Conservation (phyloP, 2,329 filamentous ascomycete species). For the Pleomassaria siparia region DNA sequence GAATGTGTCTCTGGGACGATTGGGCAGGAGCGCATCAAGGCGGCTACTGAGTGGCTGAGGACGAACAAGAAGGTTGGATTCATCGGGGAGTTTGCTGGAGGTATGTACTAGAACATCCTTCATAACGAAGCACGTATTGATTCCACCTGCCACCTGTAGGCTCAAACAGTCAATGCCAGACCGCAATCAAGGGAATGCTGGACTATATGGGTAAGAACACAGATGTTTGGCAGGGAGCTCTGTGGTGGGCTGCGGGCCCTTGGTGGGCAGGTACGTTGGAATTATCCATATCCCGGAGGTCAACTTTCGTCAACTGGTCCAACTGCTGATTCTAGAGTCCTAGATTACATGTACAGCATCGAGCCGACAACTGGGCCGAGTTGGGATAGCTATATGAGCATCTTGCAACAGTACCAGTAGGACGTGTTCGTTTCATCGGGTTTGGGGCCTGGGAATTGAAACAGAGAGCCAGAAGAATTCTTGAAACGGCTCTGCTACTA, state of each 20-base stretch:
- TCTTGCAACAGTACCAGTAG: constrained; percentile 11
- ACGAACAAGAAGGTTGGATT: constrained; percentile 51
- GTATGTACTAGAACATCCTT: too few relatives aligned
- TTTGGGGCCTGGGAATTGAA: neutral
- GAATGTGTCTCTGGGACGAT: constrained; percentile 53
- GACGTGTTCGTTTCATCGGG: too few relatives aligned
- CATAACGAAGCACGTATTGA: too few relatives aligned
- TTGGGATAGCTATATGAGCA: constrained; percentile 27
- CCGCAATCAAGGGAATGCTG: constrained; percentile 51
- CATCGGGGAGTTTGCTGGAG: constrained; percentile 55
- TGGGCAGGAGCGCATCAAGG: constrained; percentile 49
- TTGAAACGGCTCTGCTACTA: neutral
- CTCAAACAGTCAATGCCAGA: constrained; percentile 49
- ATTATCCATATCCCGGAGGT: neutral
- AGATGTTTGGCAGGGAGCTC: constrained; percentile 52
- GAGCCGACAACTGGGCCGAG: constrained; percentile 48
- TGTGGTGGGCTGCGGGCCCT: constrained; percentile 56
- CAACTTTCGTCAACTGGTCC: neutral
- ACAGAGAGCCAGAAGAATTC: neutral
- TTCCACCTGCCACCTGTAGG: constrained; percentile 56
- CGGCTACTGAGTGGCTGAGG: constrained; percentile 53
- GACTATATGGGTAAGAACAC: constrained; percentile 47
- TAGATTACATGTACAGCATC: constrained; percentile 46
- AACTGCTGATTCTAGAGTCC: constrained; percentile 19
- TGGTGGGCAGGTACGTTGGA: constrained; percentile 42